Conservation (phyloP, 2,329 filamentous ascomycete species). For the Zymoseptoria crescenta region DNA sequence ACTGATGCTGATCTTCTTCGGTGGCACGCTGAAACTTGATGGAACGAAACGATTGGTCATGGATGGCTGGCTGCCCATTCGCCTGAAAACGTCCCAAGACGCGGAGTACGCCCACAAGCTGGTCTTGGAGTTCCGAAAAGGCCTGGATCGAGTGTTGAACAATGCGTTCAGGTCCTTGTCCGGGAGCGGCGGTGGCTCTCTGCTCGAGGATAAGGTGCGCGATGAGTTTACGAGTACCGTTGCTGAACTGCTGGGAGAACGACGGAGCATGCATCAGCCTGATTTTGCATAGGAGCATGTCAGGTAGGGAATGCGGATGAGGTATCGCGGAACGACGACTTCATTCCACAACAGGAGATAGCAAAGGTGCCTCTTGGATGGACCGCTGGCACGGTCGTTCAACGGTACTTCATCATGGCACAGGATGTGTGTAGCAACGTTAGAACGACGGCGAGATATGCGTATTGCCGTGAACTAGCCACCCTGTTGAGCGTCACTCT, state of each 20-base stretch:
- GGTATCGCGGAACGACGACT: background rate
- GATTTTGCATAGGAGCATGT: background rate
- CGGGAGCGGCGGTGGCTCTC: background rate
- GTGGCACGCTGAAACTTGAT: constrained; percentile 21
- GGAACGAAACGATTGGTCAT: constrained; percentile 16
- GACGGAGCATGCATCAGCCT: background rate
- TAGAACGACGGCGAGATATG: too few relatives aligned
- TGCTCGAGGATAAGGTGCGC: constrained; percentile 15
- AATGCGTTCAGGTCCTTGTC: constrained; percentile 21
- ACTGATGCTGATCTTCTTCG: constrained; percentile 26
- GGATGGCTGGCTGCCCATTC: constrained; percentile 32
- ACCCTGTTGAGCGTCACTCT: too few relatives aligned
- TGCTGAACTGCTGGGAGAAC: constrained; percentile 12
- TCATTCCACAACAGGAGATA: background rate
- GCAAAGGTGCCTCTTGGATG: background rate
- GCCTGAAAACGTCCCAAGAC: constrained; percentile 13
- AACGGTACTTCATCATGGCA: too few relatives aligned
- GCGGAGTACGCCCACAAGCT: constrained; percentile 20
- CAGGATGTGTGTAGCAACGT: too few relatives aligned
- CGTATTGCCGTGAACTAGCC: too few relatives aligned
- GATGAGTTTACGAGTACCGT: constrained; percentile 17
- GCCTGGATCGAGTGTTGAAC: constrained; percentile 27
- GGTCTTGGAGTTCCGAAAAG: constrained; percentile 31
- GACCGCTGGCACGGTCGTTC: background rate
- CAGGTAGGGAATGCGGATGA: background rate